phyloP scores from a whole-genome alignment of 1,139 yeast genomes.

The Pneumocystis murina region DNA sequence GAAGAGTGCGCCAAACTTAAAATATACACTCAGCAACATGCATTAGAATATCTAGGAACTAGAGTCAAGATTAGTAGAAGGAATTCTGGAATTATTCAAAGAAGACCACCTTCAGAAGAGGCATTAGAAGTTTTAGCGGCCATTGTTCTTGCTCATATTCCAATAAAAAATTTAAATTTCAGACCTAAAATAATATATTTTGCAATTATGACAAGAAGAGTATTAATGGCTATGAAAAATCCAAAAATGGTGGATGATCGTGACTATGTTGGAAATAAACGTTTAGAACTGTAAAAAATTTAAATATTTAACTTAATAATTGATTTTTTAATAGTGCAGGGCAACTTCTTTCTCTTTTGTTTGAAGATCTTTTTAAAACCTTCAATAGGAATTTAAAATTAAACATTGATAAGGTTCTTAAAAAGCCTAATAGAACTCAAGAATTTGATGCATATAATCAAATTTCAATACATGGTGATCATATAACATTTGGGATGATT shows the following conservation, averaged over 20 bases:
- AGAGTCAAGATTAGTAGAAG: constrained; percentile 87
- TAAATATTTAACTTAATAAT: background rate
- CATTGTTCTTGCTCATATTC: constrained; percentile 85
- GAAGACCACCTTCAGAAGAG: constrained; percentile 68
- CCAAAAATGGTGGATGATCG: constrained; percentile 95
- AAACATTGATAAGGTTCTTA: constrained; percentile 80
- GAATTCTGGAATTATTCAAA: constrained; percentile 49
- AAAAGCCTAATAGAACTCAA: constrained; percentile 85
- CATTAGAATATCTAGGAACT: constrained; percentile 76
- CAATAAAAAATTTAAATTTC: constrained; percentile 74
- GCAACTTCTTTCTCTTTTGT: constrained; percentile 81
- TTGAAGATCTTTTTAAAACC: constrained; percentile 92
- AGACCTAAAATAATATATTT: constrained; percentile 87
- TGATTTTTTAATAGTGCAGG: constrained; percentile 40
- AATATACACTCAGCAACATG: constrained; percentile 85
- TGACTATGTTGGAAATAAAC: constrained; percentile 95
- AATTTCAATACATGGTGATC: constrained; percentile 78
- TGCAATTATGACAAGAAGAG: constrained; percentile 94
- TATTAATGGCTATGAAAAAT: constrained; percentile 85
- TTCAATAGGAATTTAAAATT: constrained; percentile 89
- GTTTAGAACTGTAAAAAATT: constrained; percentile 51
- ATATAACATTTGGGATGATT: constrained; percentile 85
- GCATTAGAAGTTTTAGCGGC: constrained; percentile 97
- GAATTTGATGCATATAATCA: constrained; percentile 88
- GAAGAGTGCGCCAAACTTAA: constrained; percentile 86